phyloP scores from a whole-genome alignment of 2,329 filamentous ascomycete genomes.

The Colletotrichum truncatum region DNA sequence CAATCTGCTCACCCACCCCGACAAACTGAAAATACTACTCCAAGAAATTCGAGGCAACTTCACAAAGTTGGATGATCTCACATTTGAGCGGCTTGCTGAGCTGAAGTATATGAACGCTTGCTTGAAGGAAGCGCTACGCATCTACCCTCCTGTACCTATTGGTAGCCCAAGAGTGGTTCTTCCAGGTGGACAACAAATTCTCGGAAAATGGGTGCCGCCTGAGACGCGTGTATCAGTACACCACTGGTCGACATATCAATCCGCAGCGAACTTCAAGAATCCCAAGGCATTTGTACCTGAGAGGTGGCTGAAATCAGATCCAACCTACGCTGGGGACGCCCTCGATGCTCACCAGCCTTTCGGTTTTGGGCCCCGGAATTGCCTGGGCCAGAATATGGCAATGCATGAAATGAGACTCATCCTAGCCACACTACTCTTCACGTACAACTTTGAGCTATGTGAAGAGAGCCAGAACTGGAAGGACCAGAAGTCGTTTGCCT shows the following conservation, averaged over 20 bases:
- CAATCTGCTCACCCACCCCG: constrained; percentile 40
- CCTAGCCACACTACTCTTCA: constrained; percentile 37
- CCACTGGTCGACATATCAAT: constrained; percentile 54
- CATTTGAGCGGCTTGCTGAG: constrained; percentile 37
- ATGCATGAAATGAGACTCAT: constrained; percentile 63
- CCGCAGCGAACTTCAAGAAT: constrained; percentile 49
- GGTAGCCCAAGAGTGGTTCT: constrained; percentile 39
- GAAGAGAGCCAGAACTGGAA: constrained; percentile 3
- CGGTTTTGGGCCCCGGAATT: constrained; percentile 60
- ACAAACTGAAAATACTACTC: constrained; percentile 40
- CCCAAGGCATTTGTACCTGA: constrained; percentile 43
- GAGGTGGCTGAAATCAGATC: constrained; percentile 20
- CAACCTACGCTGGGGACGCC: constrained; percentile 11
- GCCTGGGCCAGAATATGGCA: constrained; percentile 64
- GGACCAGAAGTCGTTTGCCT: constrained; percentile 7
- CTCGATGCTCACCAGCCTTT: constrained; percentile 61
- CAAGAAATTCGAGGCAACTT: constrained; percentile 48
- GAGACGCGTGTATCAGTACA: constrained; percentile 41
- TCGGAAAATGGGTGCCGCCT: constrained; percentile 41
- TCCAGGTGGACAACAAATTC: constrained; percentile 42
- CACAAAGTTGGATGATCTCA: constrained; percentile 44
- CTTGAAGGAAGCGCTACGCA: constrained; percentile 51
- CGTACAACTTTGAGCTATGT: constrained; percentile 6
- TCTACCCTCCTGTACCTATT: constrained; percentile 44
- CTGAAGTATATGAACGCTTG: constrained; percentile 49